Evolutionary conservation across 2,329 filamentous ascomycete genomes (phyloP), one percentile per base, ranked within the genome.

Genomic region (Bretziella fagacearum): DNA sequence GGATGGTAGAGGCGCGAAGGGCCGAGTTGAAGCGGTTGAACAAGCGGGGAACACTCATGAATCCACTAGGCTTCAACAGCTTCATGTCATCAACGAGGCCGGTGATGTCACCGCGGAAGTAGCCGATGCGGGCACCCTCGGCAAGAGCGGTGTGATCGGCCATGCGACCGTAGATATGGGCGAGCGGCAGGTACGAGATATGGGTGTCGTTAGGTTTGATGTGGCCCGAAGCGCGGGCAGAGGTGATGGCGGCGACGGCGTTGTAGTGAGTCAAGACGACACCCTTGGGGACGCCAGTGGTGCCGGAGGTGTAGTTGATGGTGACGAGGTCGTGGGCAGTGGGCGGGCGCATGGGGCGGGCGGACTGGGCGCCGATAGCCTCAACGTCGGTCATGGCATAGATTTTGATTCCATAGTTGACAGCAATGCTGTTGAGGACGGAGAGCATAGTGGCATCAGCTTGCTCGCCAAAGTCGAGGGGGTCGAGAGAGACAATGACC

Each of bases 71-170:
- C 50, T 78, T 76, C 48, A 98, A 69, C 32, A 85, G 61, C 67
- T 96, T 93, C 65, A 98, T 64, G 58, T 98, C 91, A 50, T 98
- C 91, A 1, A 93, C 78, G 15, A 98, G 68, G 53, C 83, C 82
- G 10, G 82, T 59, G 52, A 95, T 80, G 58, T 95, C 85, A 47
- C 91, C 91, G 55, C 91, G 84, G 73, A 95, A 98, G 63, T 89
- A 98, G 10, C 89, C 91, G 55, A 95, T 78, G 6, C 75, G 67
- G 27, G 74, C 75, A 47, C 85, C 87, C 45, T 74, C 70, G 56
- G 81, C 75, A 13, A 95, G 67, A 11, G 76, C 73, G 3, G 70
- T 68, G 60, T 93, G 82, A 60, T 98, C 91, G 33, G 79, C 69
- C 54, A 95, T 70, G 47, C 91, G 81, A 53, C 87, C 83, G 61